These are phyloP conservation scores for Inga leiocalycina DNA, from an alignment of 306 rosid species.

Conservation along the genomic window DNA sequence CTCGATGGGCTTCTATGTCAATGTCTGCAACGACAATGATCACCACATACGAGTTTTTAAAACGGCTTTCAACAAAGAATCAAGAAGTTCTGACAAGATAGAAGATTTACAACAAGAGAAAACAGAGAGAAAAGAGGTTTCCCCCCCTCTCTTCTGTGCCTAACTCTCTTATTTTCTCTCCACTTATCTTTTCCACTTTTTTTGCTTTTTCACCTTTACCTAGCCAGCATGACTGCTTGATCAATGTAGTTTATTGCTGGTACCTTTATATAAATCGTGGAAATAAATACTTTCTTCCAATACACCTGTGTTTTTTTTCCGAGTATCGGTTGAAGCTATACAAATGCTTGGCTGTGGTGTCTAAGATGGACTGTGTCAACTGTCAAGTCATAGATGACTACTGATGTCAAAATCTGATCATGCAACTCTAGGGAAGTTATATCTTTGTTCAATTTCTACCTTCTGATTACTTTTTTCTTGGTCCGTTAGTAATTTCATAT, in stretches of 20 bases:
- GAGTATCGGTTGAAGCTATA: slow-evolving; percentile 17
- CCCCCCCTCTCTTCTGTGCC: slow-evolving; percentile 18
- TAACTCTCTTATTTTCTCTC: slow-evolving; percentile 22
- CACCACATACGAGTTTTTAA: slow-evolving; percentile 80
- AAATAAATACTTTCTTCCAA: slow-evolving; percentile 1
- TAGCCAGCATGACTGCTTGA: slow-evolving; percentile 26
- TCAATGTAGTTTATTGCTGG: slow-evolving; percentile 29
- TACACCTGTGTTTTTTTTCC: background rate
- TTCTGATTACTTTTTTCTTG: background rate
- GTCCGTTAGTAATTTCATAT: background rate
- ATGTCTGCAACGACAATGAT: slow-evolving; percentile 83
- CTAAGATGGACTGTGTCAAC: background rate
- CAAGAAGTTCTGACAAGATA: slow-evolving; percentile 54
- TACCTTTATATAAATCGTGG: slow-evolving; percentile 7
- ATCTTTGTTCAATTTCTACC: background rate
- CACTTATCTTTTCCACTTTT: slow-evolving; percentile 2
- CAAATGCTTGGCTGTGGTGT: slow-evolving; percentile 12
- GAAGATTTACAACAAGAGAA: slow-evolving; percentile 6
- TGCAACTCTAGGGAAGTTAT: background rate
- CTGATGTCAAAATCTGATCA: background rate
- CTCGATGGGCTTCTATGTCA: slow-evolving; percentile 79
- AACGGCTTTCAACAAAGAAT: slow-evolving; percentile 72
- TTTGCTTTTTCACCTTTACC: background rate
- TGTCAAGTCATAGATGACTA: background rate
- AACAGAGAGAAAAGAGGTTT: background rate